A percentile compares a stretch with the other conserved stretches of the same genome.
phyloP scores from a whole-genome alignment of 257 asterid genomes.

The Solanum commersonii region DNA sequence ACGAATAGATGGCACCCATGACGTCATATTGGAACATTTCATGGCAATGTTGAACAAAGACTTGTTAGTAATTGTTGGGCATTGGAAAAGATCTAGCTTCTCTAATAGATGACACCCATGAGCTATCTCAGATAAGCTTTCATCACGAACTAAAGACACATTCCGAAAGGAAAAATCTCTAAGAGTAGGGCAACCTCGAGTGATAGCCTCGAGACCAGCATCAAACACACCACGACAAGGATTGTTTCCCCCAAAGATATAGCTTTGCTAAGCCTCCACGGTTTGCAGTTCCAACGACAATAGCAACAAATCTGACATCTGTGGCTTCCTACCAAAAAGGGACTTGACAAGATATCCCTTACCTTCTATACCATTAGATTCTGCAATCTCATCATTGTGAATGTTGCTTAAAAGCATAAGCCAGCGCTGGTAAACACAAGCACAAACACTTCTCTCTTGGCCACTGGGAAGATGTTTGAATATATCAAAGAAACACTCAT shows the following conservation, averaged over 20 bases:
- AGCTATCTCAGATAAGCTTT: conserved; percentile 36
- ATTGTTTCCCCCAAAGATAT: conserved; percentile 56
- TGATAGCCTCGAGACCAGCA: conserved; percentile 59
- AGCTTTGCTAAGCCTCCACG: conserved; percentile 90
- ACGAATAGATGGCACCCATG: too few relatives aligned
- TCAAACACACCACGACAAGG: conserved; percentile 45
- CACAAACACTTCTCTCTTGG: conserved; percentile 55
- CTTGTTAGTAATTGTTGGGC: conserved; percentile 65
- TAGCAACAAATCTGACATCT: conserved; percentile 67
- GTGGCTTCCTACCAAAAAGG: conserved; percentile 79
- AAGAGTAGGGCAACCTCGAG: conserved; percentile 67
- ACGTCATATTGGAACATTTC: too few relatives aligned
- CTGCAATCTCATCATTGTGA: conserved; percentile 36
- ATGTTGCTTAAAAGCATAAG: conserved; percentile 77
- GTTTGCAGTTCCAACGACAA: conserved; percentile 53
- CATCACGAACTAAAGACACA: conserved; percentile 50
- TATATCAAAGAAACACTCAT: conserved; percentile 86
- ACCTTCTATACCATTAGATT: not conserved
- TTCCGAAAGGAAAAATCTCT: conserved; percentile 66
- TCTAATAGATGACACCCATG: conserved; percentile 37
- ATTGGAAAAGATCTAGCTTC: conserved; percentile 71
- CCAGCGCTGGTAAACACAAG: conserved; percentile 73
- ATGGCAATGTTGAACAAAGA: conserved; percentile 17
- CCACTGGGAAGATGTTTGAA: conserved; percentile 59
- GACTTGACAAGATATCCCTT: conserved; percentile 45